These are phyloP conservation scores for Venturiaceae sp. DNA, from an alignment of 2,329 filamentous ascomycete genomes.

Conservation along the genomic window DNA sequence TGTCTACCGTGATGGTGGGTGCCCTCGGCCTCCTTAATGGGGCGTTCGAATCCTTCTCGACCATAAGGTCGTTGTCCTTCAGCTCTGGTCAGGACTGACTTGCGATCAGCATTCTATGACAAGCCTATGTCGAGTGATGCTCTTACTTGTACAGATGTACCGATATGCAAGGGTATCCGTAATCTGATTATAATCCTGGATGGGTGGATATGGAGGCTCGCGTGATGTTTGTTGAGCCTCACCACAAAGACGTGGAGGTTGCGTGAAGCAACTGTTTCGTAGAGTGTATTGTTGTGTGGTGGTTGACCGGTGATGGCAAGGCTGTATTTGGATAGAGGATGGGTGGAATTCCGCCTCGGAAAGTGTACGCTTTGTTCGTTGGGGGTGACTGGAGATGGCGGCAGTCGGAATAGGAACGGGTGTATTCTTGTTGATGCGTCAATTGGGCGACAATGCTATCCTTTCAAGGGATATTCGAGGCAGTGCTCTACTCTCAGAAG, in stretches of 20 bases:
- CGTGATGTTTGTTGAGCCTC: not conserved
- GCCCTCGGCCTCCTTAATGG: slow-evolving; percentile 27
- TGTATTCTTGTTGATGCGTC: not conserved
- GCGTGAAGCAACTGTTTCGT: not conserved
- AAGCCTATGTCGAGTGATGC: no score
- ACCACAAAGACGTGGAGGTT: not conserved
- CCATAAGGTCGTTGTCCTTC: not conserved
- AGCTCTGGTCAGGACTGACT: not conserved
- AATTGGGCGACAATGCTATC: not conserved
- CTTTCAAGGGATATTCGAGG: not conserved
- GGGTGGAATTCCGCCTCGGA: not conserved
- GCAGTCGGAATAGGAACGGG: not conserved
- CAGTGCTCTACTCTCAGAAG: slow-evolving; percentile 1
- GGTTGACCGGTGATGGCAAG: not conserved
- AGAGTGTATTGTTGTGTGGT: not conserved
- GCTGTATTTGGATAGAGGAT: not conserved
- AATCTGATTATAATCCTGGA: not conserved
- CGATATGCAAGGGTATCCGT: not conserved
- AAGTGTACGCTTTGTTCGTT: not conserved
- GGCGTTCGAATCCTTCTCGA: not conserved
- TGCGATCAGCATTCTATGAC: not conserved
- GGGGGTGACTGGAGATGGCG: not conserved
- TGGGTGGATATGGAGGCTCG: not conserved
- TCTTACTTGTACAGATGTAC: no score
- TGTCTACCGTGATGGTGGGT: slow-evolving; percentile 44